Evolutionary conservation across 2,329 filamentous ascomycete species (phyloP), one percentile per base, ranked within the genome.

Genomic region (Alternaria sp.): DNA sequence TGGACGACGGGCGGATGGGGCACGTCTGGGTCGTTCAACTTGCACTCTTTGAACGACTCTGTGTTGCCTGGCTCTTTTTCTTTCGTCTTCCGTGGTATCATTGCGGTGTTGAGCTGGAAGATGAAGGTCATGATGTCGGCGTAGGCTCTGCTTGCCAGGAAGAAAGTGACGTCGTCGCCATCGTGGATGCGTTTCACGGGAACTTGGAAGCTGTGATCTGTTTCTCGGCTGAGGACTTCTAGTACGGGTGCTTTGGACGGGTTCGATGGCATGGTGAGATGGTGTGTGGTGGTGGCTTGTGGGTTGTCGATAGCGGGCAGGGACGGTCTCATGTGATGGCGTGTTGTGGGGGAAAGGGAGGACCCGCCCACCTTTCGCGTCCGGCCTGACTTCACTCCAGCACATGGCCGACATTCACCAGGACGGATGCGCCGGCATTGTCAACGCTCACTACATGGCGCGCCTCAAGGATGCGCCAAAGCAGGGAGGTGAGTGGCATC

Each of bases 171-270:
- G 82, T 98, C 93, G 59, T 88, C 81, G 56, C 89, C 89, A 70
- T 95, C 91, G 79, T 96, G 85, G 80, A 99, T 99, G 71, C 84
- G 84, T 78, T 98, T 99, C 56, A 76, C 74, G 0, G 95, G 95
- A 40, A 81, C 80, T 51, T 81, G 73, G 77, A 97, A 97, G 14
- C 39, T 60, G 55, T 74, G 69, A 13, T 65, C 62, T 11, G 58
- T 44, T 33, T 56, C 41, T 14, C 50, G 55, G 24, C 73, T 69
- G 4, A 78, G 60, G 5, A 63, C 34, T 13, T 66, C 26, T 11
- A 78, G 63, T 1, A 69, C 49, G 13, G 68, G 68, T 21, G 67
- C 50, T 39, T 58, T 54, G 23, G 64, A 46, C 0, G 59, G 28
- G 40, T 60, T 66, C 31, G 65, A 54, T 23, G 69, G 50, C 72